phyloP scores from a whole-genome alignment of 2,329 filamentous ascomycete genomes.

The Pseudogymnoascus sp. region DNA sequence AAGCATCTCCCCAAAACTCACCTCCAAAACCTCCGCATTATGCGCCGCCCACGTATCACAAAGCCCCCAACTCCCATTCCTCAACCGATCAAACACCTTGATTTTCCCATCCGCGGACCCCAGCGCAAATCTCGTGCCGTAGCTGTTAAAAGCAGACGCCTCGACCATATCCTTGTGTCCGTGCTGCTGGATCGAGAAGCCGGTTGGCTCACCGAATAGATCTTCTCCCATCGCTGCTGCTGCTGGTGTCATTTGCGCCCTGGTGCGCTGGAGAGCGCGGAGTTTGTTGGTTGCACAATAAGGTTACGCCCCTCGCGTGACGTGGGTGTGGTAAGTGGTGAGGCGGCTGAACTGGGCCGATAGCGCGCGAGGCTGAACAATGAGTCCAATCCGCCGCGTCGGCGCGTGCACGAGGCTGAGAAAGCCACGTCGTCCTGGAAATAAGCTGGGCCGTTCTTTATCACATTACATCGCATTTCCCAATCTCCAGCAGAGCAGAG shows the following conservation, averaged over 20 bases:
- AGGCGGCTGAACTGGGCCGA: background rate
- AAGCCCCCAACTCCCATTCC: conserved; percentile 69
- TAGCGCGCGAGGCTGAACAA: background rate
- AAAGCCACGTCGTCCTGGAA: background rate
- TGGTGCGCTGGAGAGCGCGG: background rate
- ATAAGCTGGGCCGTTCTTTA: too few species aligned
- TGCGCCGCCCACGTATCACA: conserved; percentile 88
- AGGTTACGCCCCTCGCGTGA: background rate
- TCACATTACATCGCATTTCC: too few species aligned
- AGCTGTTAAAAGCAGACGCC: conserved; percentile 76
- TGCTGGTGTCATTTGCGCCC: background rate
- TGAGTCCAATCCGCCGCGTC: background rate
- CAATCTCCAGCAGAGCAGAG: background rate
- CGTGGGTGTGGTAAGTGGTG: background rate
- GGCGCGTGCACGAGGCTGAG: background rate
- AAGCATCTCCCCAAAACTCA: conserved; percentile 36
- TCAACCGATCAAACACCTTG: conserved; percentile 81
- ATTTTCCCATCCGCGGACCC: conserved; percentile 89
- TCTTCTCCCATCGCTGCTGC: background rate
- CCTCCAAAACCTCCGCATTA: conserved; percentile 82
- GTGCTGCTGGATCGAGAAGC: conserved; percentile 54
- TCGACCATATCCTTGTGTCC: conserved; percentile 55
- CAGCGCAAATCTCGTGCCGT: conserved; percentile 85
- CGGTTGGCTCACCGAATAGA: background rate
- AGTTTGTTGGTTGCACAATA: background rate